Evolutionary conservation across 169 alveolate genomes (phyloP).

Genomic region (Eimeria necatrix): DNA sequence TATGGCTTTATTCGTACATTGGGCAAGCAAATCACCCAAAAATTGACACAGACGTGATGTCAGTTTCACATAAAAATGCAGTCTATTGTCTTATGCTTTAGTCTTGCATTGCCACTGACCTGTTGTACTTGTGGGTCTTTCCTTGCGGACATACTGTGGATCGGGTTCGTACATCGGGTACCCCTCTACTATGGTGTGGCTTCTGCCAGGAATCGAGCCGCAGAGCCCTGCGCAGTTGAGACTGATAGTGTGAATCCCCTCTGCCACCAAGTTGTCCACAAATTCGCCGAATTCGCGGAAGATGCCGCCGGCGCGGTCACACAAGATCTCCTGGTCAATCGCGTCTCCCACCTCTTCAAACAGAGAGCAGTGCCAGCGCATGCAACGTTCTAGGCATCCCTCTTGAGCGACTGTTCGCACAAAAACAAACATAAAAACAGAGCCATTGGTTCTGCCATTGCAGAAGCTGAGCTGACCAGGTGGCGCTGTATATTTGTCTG

Average conservation of each 20-base stretch:
- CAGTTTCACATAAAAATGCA: too few species aligned
- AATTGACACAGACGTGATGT: not conserved
- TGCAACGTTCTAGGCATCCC: slow-evolving; percentile 59
- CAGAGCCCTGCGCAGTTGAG: slow-evolving; percentile 7
- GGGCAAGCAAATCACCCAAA: not conserved
- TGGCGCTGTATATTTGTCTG: not conserved
- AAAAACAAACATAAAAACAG: too few species aligned
- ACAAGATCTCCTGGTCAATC: slow-evolving; percentile 69
- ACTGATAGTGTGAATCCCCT: slow-evolving; percentile 67
- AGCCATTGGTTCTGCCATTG: not conserved
- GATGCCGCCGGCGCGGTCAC: slow-evolving; percentile 49
- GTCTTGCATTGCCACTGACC: slow-evolving; percentile 15
- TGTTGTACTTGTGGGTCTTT: slow-evolving; percentile 78
- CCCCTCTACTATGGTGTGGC: slow-evolving; percentile 72
- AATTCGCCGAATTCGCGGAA: slow-evolving; percentile 74
- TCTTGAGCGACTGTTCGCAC: slow-evolving; percentile 29
- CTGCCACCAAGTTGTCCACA: slow-evolving; percentile 76
- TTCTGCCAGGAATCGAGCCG: slow-evolving; percentile 36
- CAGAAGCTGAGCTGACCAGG: not conserved
- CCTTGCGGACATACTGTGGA: slow-evolving; percentile 63
- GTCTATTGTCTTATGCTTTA: not conserved
- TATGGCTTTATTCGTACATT: not conserved
- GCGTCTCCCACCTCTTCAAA: slow-evolving; percentile 78
- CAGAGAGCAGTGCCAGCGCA: slow-evolving; percentile 80
- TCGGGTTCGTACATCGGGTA: slow-evolving; percentile 81